Conservation (phyloP, 1,284 basidiomycete species). For the Tremellales sp. region DNA sequence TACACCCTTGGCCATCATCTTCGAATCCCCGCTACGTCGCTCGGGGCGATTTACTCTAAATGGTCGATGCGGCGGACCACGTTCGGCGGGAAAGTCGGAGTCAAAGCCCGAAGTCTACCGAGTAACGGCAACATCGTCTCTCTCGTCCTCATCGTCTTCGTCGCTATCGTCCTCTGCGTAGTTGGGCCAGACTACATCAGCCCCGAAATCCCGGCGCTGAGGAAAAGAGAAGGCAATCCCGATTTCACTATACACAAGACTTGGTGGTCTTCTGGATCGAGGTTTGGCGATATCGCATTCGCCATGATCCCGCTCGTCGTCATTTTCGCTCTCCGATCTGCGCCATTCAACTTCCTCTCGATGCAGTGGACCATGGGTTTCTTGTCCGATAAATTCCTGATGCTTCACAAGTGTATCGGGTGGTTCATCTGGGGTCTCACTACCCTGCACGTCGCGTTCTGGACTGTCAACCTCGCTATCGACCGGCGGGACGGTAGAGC, state of each 20-base stretch:
- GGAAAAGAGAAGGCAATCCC: constrained; percentile 46
- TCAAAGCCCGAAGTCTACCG: constrained; percentile 56
- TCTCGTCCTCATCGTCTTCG: constrained; percentile 50
- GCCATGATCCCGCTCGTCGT: constrained; percentile 72
- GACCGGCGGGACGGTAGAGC: constrained; percentile 56
- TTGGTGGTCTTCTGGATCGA: constrained; percentile 70
- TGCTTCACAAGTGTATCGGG: constrained; percentile 68
- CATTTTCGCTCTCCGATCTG: constrained; percentile 72
- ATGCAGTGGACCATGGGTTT: constrained; percentile 64
- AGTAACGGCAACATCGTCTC: constrained; percentile 61
- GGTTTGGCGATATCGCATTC: constrained; percentile 73
- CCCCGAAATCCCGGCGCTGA: constrained; percentile 48
- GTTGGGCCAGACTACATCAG: constrained; percentile 71
- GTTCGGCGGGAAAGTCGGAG: constrained; percentile 19
- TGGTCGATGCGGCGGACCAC: constrained; percentile 35
- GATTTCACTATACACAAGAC: constrained; percentile 67
- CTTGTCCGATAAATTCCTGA: constrained; percentile 70
- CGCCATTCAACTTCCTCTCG: constrained; percentile 76
- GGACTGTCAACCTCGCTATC: constrained; percentile 66
- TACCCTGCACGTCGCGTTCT: constrained; percentile 64
- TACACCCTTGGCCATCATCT: too few relatives aligned
- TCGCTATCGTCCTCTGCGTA: constrained; percentile 54
- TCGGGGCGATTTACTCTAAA: constrained; percentile 36
- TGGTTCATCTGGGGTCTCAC: constrained; percentile 69
- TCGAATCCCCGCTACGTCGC: constrained; percentile 31